phyloP scores from a whole-genome alignment of 106 monocot genomes.

The Allium cepa region DNA sequence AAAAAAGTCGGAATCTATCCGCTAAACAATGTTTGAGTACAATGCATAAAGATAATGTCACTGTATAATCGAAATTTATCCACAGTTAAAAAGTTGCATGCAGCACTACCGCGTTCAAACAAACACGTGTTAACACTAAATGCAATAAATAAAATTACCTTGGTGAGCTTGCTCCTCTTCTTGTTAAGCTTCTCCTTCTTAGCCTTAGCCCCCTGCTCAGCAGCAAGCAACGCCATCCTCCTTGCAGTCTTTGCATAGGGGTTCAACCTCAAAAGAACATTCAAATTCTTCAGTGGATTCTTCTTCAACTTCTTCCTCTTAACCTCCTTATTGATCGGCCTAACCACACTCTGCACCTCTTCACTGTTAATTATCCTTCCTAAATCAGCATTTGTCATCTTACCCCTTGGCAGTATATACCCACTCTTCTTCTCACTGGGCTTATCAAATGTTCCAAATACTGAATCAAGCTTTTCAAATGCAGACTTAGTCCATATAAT shows the following conservation, averaged over 20 bases:
- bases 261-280: constrained; percentile 58
- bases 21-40: neutral
- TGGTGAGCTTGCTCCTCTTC: constrained; percentile 48
- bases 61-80: neutral
- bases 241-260: constrained; percentile 58
- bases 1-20: neutral
- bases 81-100: neutral
- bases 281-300: constrained; percentile 75
- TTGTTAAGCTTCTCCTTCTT: constrained; percentile 60
- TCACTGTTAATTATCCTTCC: constrained; percentile 76
- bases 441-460: constrained; percentile 74
- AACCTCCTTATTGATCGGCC: constrained; percentile 55
- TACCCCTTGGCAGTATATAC: constrained; percentile 65
- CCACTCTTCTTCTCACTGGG: constrained; percentile 58
- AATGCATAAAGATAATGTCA: neutral
- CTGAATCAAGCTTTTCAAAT: constrained; percentile 72
- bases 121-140: neutral
- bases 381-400: constrained; percentile 80
- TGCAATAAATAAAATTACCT: constrained; percentile 20
- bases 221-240: constrained; percentile 49
- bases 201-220: constrained; percentile 55
- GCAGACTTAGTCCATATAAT: constrained; percentile 88
- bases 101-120: neutral
- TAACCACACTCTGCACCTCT: constrained; percentile 74
- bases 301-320: constrained; percentile 56